Percentiles rank a stretch among this genome's conserved stretches.
phyloP scores from a whole-genome alignment of 1,284 basidiomycete species.

The Prillingera fragicola region DNA sequence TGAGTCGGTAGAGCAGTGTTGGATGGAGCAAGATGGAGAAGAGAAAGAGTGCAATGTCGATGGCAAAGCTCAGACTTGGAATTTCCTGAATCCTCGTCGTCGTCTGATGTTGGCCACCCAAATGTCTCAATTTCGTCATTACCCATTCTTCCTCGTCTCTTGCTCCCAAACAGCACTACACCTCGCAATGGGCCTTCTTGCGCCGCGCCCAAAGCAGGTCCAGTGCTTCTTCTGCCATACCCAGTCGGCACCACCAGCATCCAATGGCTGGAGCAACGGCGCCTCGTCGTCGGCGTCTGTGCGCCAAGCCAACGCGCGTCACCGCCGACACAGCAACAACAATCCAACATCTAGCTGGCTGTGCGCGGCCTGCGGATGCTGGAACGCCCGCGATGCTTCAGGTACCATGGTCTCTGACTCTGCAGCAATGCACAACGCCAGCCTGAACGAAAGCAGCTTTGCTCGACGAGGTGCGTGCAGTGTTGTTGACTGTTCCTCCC shows the following conservation, averaged over 20 bases:
- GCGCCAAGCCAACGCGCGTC: constrained; percentile 1
- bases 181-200: constrained; percentile 9
- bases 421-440: constrained; percentile 77
- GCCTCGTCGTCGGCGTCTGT: constrained; percentile 14
- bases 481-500: not conserved
- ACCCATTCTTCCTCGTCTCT: no score
- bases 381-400: constrained; percentile 41
- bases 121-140: no score
- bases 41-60: not conserved
- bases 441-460: constrained; percentile 65
- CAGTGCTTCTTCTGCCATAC: constrained; percentile 45
- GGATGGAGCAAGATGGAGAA: not conserved
- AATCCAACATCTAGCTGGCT: constrained; percentile 34
- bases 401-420: constrained; percentile 75
- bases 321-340: constrained; percentile 22
- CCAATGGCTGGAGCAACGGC: not conserved
- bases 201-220: constrained; percentile 24
- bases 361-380: constrained; percentile 40
- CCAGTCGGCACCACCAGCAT: constrained; percentile 19
- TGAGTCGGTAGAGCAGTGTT: not conserved
- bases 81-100: no score
- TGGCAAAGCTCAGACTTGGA: no score
- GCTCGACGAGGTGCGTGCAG: constrained; percentile 60
- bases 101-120: no score
- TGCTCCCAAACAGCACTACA: no score